Base-by-base conservation (phyloP, 192 early-diverging fungal genomes). In the Entrophospora sp. region DNA sequence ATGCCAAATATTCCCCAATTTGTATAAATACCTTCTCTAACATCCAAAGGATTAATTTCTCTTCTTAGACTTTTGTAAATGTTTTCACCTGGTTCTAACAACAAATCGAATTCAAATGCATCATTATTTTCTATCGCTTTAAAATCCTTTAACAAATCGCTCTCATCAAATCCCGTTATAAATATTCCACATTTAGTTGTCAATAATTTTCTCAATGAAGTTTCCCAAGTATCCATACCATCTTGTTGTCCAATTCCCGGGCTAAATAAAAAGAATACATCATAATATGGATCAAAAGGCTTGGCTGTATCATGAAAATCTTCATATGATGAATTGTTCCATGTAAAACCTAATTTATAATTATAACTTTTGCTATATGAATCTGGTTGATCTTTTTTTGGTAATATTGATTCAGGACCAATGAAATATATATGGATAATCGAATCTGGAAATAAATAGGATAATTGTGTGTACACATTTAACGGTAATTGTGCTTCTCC, bases 1-100 rank as follows among this genome's bases (percentile, higher is more conserved):
- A 91, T 83, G 31, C 82, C 86, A 75, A 85, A 91, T 60, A 91
- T 84, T 25, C 86, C 88, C 85, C 87, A 88, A 71, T 91, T 91
- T 51, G 87, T 81, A 64, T 82, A 83, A 12, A 86, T 82, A 49
- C 77, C 80, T 59, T 89, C 83, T 53, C 86, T 72, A 64, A 91
- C 72, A 69, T 91, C 88, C 27, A 80, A 71, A 65, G 87, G 71
- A 42, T 88, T 84, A 71, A 89, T 75, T 61, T 91, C 87, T 46
- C 81, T 81, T 72, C 89, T 89, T 67, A 88, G 68, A 66, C 83
- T 86, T 35, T 78, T 76, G 64, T 89, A 89, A 27, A 71, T 75
- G 45, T 91, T 91, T 46, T 79, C 74, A 49, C 75, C 69, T 5
- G 89, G 85, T 63, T 81, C 76, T 52, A 91, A 73, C 70, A 89